These are phyloP conservation scores for Taphrina sp. DNA, from an alignment of 1,139 yeast genomes.

Conservation along the genomic window DNA sequence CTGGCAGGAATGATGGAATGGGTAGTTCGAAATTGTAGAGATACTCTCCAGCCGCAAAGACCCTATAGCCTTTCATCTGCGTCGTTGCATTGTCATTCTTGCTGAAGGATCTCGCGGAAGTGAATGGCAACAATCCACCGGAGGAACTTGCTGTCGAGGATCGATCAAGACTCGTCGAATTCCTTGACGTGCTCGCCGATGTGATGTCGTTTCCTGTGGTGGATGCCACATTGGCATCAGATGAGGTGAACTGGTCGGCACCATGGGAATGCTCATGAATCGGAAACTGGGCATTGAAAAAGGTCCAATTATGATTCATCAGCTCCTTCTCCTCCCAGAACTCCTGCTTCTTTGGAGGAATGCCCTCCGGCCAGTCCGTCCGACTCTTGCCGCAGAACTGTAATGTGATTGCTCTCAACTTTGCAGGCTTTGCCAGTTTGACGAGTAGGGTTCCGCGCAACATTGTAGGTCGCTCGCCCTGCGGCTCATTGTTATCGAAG, in stretches of 20 bases:
- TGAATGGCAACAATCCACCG: conserved; percentile 27
- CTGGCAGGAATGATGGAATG: conserved; percentile 78
- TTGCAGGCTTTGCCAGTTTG: conserved; percentile 69
- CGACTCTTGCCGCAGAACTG: conserved; percentile 68
- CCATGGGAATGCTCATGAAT: conserved; percentile 47
- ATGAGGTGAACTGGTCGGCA: conserved; percentile 52
- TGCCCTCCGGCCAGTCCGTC: conserved; percentile 97
- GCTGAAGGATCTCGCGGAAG: conserved; percentile 35
- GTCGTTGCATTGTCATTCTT: conserved; percentile 34
- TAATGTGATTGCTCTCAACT: conserved; percentile 66
- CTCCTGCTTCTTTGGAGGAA: conserved; percentile 78
- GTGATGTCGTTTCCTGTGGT: conserved; percentile 24
- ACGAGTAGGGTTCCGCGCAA: conserved; percentile 78
- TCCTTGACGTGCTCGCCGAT: conserved; percentile 27
- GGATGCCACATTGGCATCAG: conserved; percentile 18
- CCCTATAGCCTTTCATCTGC: conserved; percentile 46
- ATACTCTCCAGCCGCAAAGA: conserved; percentile 78
- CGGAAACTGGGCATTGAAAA: conserved; percentile 54
- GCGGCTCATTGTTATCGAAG: conserved; percentile 63
- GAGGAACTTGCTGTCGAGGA: conserved; percentile 38
- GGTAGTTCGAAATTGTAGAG: conserved; percentile 89
- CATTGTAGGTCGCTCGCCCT: conserved; percentile 73
- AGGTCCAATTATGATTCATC: conserved; percentile 87
- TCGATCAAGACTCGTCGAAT: conserved; percentile 37
- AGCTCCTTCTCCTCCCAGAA: conserved; percentile 64